Base-by-base conservation (phyloP, 106 monocot genomes). In the Dendrobium nobile region DNA sequence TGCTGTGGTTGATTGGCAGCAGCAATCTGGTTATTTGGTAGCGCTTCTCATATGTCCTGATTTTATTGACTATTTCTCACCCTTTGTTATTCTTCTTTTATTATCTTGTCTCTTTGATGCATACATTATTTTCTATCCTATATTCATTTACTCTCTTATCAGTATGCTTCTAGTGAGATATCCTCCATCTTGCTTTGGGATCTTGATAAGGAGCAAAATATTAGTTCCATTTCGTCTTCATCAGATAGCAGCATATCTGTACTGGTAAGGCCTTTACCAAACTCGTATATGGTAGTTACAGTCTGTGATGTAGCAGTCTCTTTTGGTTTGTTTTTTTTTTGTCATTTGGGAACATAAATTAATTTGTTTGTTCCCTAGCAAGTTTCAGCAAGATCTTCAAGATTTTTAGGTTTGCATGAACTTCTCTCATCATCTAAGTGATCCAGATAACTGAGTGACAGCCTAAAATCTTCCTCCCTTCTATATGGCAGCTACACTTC, bases 11-110 rank as follows among this genome's bases (percentile, higher is more conserved):
- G 95, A 98, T 54, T 98, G 98, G 95, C 92, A 98, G 75, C 98
- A 98, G 78, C 90, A 92, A 80, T 95, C 95, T 80, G 88, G 95
- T 56, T 92, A 89, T 80, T 85, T 95, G 95, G 92, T 92, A 92
- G 2, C 44, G 72, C 16, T 54, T 85, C 24, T 51, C 13, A 11
- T 47, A 11, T 74, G 3, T 40, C 9, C 13, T 42, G 64, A 76
- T 22, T 47, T 27, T 76, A 43, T 75, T 4, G 17, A 75, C 6
- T 75, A 44, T 75, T 75, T 82, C 13, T 44, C 4, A 2, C 44
- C 0, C 48, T 81, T 43, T 43, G 27, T 82, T 15, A 17, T 47
- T 0, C 68, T 77, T 58, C 22, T 7, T 33, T 70, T 4, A 70
- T 81, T 75, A 7, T 43, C 74, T 61, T 61, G 15, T n/a, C 6